Evolutionary conservation across 1,284 basidiomycete species (phyloP), one percentile per base, ranked within the genome.

Genomic region (Amylostereum areolatum): DNA sequence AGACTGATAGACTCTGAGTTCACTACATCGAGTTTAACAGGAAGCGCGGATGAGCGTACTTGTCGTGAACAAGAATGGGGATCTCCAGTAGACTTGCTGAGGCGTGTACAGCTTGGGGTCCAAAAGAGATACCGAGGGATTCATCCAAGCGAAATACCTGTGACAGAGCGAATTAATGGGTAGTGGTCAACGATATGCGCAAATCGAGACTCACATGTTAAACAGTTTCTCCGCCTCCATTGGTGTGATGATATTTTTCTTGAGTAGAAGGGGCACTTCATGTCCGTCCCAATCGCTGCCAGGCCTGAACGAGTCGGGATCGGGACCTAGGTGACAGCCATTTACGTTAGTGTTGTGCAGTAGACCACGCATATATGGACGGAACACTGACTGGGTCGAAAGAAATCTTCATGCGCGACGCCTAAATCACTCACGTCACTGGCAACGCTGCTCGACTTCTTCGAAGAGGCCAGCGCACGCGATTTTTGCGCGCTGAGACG

Each of bases 31-130:
- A 47, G 30, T 27, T n/a, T 12, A 43, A 36, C 43, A n/a, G 31
- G 28, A 10, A 25, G 42, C 3, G 40, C 9, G 6, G 25, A 24
- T 9, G 7, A 4, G 79, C 87, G 78, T 59, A 90, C 87, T 80
- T 49, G 86, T 85, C 35, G 88, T 90, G 66, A 91, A 91, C 45
- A 91, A 62, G 67, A 91, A 90, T 0, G 87, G 84, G 54, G 85
- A 88, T 18, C 87, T 78, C 68, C 77, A 75, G 61, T 79, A 80
- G n/a, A 82, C 85, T 54, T 74, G 78, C 51, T 83, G 83, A 8
- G 86, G 79, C 1, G 84, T 87, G 59, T 91, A 88, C 9, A 91
- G 71, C n/a, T 74, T 70, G 6, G 85, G 85, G 58, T 91, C 88
- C 27, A 90, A 68, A 18, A 90, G 66, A 6, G 79, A 88, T 25